Percentiles rank a stretch among this genome's conserved stretches.
Evolutionary conservation across 192 early-diverging fungal species (phyloP).

Genomic region (Coemansia sp.): DNA sequence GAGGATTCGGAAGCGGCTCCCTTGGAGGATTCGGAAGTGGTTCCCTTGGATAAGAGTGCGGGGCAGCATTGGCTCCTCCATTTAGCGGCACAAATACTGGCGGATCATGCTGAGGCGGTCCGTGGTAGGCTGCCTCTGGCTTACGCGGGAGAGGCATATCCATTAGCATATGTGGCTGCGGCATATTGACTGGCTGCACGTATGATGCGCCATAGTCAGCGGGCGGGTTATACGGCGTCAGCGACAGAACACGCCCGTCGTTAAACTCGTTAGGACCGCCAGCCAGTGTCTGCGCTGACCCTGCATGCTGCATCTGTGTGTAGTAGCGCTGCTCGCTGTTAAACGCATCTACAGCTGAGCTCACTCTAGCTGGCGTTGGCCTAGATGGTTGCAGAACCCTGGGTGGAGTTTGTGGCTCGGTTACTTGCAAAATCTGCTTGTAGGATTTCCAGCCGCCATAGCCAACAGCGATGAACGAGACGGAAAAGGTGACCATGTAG

Average conservation of each 20-base stretch:
- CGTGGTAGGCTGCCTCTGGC: constrained; percentile 4
- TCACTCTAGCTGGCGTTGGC: not conserved
- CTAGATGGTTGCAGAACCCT: not conserved
- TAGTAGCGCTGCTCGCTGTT: constrained; percentile 26
- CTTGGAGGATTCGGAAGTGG: not conserved
- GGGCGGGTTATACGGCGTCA: constrained; percentile 7
- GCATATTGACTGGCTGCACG: not conserved
- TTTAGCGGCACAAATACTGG: constrained; percentile 2
- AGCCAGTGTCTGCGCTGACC: not conserved
- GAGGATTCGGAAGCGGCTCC: not conserved
- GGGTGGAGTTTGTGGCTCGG: not conserved
- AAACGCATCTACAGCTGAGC: constrained; percentile 33
- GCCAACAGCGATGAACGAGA: constrained; percentile 30
- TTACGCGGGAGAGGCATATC: constrained; percentile 1
- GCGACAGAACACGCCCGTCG: constrained; percentile 5
- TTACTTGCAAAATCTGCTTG: constrained; percentile 15
- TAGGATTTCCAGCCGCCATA: constrained; percentile 31
- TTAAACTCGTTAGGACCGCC: not conserved
- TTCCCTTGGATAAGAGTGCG: not conserved
- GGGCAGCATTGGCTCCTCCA: not conserved
- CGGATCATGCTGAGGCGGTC: not conserved
- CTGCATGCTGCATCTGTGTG: constrained; percentile 1
- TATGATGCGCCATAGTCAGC: not conserved
- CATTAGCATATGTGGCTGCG: constrained; percentile 1
- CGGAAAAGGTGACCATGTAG: constrained; percentile 24